Evolutionary conservation across 257 asterid genomes (phyloP).

Genomic region (Solanum pinnatisectum): DNA sequence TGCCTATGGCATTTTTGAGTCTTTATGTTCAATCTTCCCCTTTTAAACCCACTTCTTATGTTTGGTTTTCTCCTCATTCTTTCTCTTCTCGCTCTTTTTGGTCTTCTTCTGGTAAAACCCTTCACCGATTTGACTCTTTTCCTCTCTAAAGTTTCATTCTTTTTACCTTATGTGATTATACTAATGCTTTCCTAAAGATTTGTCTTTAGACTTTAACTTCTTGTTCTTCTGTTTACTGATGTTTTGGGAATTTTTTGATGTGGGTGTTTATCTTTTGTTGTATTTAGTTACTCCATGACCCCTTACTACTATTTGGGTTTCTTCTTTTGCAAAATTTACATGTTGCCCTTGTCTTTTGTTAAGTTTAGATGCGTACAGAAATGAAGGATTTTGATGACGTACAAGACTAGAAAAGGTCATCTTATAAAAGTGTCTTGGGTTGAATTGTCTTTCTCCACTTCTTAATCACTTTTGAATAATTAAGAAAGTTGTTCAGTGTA

Average conservation of each 20-base stretch:
- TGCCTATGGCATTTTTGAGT: conserved; percentile 74
- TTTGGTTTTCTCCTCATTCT: conserved; percentile 45
- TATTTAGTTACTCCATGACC: neutral
- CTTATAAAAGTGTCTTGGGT: neutral
- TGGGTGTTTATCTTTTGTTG: neutral
- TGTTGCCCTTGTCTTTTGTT: neutral
- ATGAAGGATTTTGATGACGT: neutral
- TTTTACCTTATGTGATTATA: neutral
- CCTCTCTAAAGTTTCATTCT: neutral
- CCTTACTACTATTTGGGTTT: neutral
- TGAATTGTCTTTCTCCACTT: neutral
- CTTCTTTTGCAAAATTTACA: neutral
- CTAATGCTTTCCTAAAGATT: neutral
- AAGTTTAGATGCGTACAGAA: neutral
- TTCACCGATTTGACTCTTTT: conserved; percentile 40
- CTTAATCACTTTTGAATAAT: neutral
- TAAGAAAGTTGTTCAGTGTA: neutral
- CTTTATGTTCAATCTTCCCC: conserved; percentile 47
- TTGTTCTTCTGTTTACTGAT: neutral
- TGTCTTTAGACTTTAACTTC: neutral
- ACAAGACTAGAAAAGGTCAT: too few species aligned
- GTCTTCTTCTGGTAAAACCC: conserved; percentile 26
- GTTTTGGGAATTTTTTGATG: neutral
- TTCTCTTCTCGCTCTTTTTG: conserved; percentile 25
- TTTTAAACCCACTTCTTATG: conserved; percentile 33